phyloP scores from a whole-genome alignment of 345 rosid species.

The Angophora floribunda region DNA sequence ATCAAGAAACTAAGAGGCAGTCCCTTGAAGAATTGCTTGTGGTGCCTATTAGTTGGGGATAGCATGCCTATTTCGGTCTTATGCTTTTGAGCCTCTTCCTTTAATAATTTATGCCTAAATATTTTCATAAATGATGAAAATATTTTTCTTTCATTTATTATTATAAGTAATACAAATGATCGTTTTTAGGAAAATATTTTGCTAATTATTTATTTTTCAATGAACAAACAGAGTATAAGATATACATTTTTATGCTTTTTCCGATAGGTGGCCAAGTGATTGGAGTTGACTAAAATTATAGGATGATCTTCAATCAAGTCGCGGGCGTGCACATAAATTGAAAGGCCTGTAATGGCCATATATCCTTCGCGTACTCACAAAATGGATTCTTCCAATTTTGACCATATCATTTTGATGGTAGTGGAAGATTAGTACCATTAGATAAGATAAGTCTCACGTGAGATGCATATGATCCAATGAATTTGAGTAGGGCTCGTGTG shows the following conservation, averaged over 20 bases:
- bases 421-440: not conserved
- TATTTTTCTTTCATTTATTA: too few species aligned
- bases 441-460: not conserved
- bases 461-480: not conserved
- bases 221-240: too few species aligned
- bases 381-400: not conserved
- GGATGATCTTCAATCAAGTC: not conserved
- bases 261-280: accelerated
- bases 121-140: not conserved
- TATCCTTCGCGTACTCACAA: not conserved
- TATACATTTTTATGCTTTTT: not conserved
- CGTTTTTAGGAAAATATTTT: too few species aligned
- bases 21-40: not conserved
- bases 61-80: too few species aligned
- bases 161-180: not conserved
- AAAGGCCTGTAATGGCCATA: not conserved
- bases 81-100: too few species aligned
- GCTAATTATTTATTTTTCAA: not conserved
- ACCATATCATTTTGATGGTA: not conserved
- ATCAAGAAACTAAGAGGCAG: not conserved
- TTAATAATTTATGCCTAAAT: too few species aligned
- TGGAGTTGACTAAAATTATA: not conserved
- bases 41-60: not conserved
- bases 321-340: not conserved
- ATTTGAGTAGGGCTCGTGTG: not conserved